phyloP scores from a whole-genome alignment of 129 eudicot genomes.

The Deinandra increscens region DNA sequence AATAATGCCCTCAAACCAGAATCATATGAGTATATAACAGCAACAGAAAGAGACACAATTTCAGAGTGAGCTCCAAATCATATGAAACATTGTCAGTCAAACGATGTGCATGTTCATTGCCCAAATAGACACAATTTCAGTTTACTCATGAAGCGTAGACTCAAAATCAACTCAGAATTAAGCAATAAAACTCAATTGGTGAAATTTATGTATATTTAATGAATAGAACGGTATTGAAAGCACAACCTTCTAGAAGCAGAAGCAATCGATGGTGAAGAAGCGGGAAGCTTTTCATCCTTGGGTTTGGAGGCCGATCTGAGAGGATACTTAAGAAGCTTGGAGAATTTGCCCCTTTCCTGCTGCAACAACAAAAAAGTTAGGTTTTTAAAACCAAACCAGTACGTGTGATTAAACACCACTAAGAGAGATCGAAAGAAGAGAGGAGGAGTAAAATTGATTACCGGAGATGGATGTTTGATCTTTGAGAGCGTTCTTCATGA shows the following conservation, averaged over 20 bases:
- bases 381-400: neutral
- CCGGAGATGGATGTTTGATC: conserved; percentile 44
- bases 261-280: too few species aligned
- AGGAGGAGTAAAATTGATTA: conserved; percentile 6
- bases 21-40: neutral
- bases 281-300: too few species aligned
- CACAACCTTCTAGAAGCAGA: too few species aligned
- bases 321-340: conserved; percentile 67
- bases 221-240: too few species aligned
- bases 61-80: too few species aligned
- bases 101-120: neutral
- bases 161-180: neutral
- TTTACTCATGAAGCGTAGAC: neutral
- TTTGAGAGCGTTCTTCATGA: conserved; percentile 38
- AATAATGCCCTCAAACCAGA: conserved; percentile 6
- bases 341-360: conserved; percentile 40
- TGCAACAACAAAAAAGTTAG: conserved; percentile 17
- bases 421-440: neutral
- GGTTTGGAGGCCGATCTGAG: too few species aligned
- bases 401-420: neutral
- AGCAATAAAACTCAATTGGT: neutral
- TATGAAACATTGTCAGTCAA: neutral
- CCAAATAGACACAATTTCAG: neutral
- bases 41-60: neutral
- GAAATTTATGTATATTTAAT: neutral